Percentiles rank a stretch among this genome's conserved stretches.
Evolutionary conservation across 495 filamentous ascomycete species (phyloP).

Genomic region (Penicillium daleae): DNA sequence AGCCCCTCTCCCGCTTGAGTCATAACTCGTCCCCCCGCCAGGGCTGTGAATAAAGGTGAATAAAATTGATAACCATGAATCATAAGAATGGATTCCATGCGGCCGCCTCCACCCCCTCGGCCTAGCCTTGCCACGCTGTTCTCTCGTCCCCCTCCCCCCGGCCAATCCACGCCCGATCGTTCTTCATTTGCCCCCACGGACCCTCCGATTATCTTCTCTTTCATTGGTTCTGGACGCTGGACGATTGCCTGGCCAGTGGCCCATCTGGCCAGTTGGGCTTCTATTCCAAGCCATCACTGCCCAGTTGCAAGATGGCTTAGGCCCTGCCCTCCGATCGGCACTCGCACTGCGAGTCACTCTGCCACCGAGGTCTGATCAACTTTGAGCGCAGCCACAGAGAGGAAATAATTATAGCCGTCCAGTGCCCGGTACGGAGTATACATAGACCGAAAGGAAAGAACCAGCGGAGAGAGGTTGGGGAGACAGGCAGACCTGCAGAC

Average conservation of each 20-base stretch:
- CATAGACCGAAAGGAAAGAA: not conserved
- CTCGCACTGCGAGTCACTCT: conserved; percentile 8
- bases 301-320: not conserved
- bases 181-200: not conserved
- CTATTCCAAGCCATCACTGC: not conserved
- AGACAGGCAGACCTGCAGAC: conserved; percentile 1
- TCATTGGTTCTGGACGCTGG: conserved; percentile 12
- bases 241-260: not conserved
- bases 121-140: conserved; percentile 31
- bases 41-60: not conserved
- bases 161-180: conserved; percentile 17
- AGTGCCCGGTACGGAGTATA: too few species aligned
- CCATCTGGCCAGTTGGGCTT: not conserved
- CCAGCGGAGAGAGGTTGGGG: not conserved
- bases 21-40: not conserved
- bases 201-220: conserved; percentile 2
- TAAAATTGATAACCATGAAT: too few species aligned
- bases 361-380: not conserved
- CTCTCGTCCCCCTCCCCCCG: too few species aligned
- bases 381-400: not conserved
- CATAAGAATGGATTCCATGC: not conserved
- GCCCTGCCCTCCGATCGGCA: conserved; percentile 17
- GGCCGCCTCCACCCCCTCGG: not conserved
- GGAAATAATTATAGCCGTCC: not conserved
- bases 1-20: not conserved